Evolutionary conservation across 768 basidiomycete species (phyloP).

Genomic region (Trametes punicea): DNA sequence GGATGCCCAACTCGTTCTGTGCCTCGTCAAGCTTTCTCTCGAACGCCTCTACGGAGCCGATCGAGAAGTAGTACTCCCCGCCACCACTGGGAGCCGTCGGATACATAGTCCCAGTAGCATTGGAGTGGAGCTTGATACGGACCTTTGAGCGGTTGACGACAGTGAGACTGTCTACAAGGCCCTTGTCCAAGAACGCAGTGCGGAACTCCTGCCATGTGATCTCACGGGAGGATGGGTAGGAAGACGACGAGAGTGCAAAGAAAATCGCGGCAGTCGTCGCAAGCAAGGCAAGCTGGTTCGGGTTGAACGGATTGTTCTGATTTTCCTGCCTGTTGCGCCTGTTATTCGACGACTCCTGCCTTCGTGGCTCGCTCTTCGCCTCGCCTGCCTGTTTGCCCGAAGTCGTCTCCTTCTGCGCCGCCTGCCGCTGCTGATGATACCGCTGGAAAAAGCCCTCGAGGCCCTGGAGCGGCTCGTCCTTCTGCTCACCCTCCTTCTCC

Average conservation of each 20-base stretch:
- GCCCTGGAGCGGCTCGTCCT: conserved; percentile 49
- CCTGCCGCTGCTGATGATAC: conserved; percentile 40
- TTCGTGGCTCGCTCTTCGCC: conserved; percentile 2
- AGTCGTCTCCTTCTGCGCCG: conserved; percentile 41
- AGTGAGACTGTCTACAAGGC: conserved; percentile 88
- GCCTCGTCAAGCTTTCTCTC: conserved; percentile 94
- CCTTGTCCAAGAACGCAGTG: conserved; percentile 94
- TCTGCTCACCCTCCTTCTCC: conserved; percentile 35
- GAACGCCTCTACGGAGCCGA: conserved; percentile 95
- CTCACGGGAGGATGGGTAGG: conserved; percentile 63
- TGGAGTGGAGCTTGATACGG: conserved; percentile 89
- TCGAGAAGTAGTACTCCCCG: conserved; percentile 89
- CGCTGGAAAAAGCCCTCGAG: conserved; percentile 81
- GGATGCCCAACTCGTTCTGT: conserved; percentile 88
- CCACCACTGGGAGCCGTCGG: conserved; percentile 49
- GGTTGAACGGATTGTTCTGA: conserved; percentile 50
- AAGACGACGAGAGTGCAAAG: conserved; percentile 52
- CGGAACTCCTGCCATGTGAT: conserved; percentile 99
- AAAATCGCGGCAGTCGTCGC: conserved; percentile 60
- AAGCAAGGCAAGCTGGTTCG: conserved; percentile 56
- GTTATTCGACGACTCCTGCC: conserved; percentile 24
- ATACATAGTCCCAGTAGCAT: conserved; percentile 78
- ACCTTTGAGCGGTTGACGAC: conserved; percentile 91
- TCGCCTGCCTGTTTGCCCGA: neutral
- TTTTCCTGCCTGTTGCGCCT: conserved; percentile 51